Percentiles rank a stretch among this genome's conserved stretches.
These are phyloP conservation scores for Rhododendron ovatum DNA, from an alignment of 148 eudicot genomes.

Conservation along the genomic window DNA sequence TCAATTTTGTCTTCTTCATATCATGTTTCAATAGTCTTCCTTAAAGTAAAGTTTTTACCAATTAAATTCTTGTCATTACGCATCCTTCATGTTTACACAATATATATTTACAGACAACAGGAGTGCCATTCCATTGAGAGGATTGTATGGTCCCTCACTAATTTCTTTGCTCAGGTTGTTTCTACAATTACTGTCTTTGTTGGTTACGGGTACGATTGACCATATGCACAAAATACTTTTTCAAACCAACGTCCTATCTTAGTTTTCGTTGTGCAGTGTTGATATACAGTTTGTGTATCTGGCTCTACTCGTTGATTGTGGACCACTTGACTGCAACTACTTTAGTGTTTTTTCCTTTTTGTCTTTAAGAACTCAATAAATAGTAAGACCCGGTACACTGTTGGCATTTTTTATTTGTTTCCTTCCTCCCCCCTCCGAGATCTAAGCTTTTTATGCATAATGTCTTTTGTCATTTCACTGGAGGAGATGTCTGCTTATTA, in stretches of 20 bases:
- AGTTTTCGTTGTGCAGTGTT: not conserved
- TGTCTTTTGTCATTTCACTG: not conserved
- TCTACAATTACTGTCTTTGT: not conserved
- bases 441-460: not conserved
- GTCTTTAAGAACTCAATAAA: not conserved
- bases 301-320: not conserved
- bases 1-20: not conserved
- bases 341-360: not conserved
- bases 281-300: not conserved
- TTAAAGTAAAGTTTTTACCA: not conserved
- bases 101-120: not conserved
- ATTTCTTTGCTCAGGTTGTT: not conserved
- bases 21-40: not conserved
- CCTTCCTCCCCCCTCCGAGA: not conserved
- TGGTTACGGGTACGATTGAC: not conserved
- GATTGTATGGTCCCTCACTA: not conserved
- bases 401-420: not conserved
- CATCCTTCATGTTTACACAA: not conserved
- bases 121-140: not conserved
- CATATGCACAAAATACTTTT: not conserved
- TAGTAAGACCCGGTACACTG: not conserved
- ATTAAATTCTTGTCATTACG: not conserved
- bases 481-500: not conserved
- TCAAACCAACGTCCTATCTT: not conserved
- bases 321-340: conserved; percentile 1